Percentiles rank a stretch among this genome's conserved stretches.
phyloP scores from a whole-genome alignment of 192 early-diverging fungal species.

The Coemansia brasiliensis region DNA sequence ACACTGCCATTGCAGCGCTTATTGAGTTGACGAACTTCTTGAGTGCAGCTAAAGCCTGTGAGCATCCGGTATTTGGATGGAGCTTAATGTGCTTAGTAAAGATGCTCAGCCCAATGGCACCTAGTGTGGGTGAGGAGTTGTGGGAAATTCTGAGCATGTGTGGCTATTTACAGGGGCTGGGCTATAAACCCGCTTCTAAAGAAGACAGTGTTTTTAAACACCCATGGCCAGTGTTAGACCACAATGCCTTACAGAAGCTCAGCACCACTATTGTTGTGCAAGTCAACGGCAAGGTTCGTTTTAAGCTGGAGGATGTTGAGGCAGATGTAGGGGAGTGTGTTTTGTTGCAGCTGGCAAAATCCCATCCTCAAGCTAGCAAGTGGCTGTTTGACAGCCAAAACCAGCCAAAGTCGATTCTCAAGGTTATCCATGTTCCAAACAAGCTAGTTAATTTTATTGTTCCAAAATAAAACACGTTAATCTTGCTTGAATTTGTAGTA shows the following conservation, averaged over 20 bases:
- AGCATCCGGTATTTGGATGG: constrained; percentile 57
- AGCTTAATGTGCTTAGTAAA: constrained; percentile 60
- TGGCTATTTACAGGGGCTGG: constrained; percentile 24
- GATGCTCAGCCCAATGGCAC: constrained; percentile 75
- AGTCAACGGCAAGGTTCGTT: constrained; percentile 79
- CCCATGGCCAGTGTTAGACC: constrained; percentile 60
- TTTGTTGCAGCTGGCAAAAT: constrained; percentile 51
- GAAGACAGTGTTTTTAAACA: constrained; percentile 53
- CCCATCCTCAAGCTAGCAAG: constrained; percentile 50
- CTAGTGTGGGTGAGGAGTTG: constrained; percentile 72
- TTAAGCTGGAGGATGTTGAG: constrained; percentile 55
- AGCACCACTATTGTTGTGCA: constrained; percentile 53
- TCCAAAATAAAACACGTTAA: neutral
- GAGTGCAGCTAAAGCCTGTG: constrained; percentile 11
- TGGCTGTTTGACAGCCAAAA: constrained; percentile 57
- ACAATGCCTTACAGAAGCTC: constrained; percentile 54
- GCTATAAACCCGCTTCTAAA: neutral
- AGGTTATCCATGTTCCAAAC: constrained; percentile 65
- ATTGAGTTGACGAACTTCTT: constrained; percentile 76
- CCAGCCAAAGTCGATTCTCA: constrained; percentile 29
- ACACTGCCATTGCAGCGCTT: constrained; percentile 80
- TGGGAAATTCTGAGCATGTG: constrained; percentile 52
- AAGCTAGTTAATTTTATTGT: constrained; percentile 76
- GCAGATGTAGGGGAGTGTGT: constrained; percentile 23
- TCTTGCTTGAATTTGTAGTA: constrained; percentile 22